These are phyloP conservation scores for Primulina eburnea DNA, from an alignment of 257 asterid genomes.

Conservation along the genomic window DNA sequence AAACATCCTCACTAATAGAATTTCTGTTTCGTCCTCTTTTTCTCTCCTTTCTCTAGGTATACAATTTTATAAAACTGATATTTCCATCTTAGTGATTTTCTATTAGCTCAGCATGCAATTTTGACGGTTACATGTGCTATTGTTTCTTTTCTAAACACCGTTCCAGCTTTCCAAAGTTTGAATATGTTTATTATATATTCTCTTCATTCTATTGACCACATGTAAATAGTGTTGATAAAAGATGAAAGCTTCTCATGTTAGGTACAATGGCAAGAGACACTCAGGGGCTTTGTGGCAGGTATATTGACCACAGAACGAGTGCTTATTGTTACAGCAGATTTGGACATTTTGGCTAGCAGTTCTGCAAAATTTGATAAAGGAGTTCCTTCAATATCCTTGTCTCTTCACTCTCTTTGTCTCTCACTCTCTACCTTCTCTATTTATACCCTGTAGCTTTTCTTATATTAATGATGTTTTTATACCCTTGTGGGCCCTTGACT, in stretches of 20 bases:
- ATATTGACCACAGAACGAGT: slow-evolving; percentile 85
- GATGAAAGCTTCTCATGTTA: slow-evolving; percentile 33
- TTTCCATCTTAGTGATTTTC: background rate
- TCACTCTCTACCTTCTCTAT: background rate
- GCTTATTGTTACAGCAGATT: slow-evolving; percentile 85
- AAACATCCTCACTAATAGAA: background rate
- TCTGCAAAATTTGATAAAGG: slow-evolving; percentile 87
- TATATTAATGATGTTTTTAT: slow-evolving; percentile 16
- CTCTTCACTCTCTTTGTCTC: background rate
- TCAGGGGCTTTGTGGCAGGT: slow-evolving; percentile 96
- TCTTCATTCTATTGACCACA: background rate
- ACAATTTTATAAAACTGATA: background rate
- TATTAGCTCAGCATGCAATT: slow-evolving; percentile 13
- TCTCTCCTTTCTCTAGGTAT: background rate
- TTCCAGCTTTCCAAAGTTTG: background rate
- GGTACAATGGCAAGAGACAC: slow-evolving; percentile 99
- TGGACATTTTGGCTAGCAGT: slow-evolving; percentile 80
- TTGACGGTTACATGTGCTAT: background rate
- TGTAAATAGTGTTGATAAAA: background rate
- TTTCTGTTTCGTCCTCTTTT: background rate
- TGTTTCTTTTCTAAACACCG: background rate
- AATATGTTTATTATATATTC: background rate
- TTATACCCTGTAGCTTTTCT: slow-evolving; percentile 14
- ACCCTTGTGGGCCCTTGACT: slow-evolving; percentile 52
- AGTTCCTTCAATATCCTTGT: slow-evolving; percentile 96